These are phyloP conservation scores for Solanum chiquidenum DNA, from an alignment of 257 asterid genomes.

Conservation along the genomic window DNA sequence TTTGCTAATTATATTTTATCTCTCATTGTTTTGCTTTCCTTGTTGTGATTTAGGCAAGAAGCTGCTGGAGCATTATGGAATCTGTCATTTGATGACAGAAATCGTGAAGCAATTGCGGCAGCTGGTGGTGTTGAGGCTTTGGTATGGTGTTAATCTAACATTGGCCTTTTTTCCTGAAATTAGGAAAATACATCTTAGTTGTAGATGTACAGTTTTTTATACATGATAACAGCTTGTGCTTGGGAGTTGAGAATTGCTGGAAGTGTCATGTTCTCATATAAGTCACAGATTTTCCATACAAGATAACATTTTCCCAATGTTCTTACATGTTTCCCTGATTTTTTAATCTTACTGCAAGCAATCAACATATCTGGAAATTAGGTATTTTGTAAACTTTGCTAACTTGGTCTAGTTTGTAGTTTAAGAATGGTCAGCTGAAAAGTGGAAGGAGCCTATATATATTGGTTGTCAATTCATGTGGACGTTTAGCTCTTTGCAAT, in stretches of 20 bases:
- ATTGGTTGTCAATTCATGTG: neutral
- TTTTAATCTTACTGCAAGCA: neutral
- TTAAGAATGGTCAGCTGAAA: neutral
- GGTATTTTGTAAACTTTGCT: neutral
- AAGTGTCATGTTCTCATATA: neutral
- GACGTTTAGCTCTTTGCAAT: neutral
- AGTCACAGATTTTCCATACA: neutral
- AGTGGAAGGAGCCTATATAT: neutral
- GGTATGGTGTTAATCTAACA: constrained; percentile 31
- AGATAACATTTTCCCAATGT: neutral
- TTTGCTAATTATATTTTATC: neutral
- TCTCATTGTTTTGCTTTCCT: neutral
- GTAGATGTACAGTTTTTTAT: neutral
- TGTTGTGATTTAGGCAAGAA: constrained; percentile 59
- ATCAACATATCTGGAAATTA: neutral
- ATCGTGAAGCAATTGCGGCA: constrained; percentile 83
- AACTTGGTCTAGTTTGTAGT: neutral
- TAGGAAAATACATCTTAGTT: neutral
- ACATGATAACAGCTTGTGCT: neutral
- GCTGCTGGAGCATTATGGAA: constrained; percentile 96
- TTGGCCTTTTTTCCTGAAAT: neutral
- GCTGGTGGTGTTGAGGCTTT: constrained; percentile 89
- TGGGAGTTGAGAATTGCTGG: neutral
- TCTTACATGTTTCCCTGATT: neutral
- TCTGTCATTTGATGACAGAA: constrained; percentile 77